phyloP scores from a whole-genome alignment of 805 yeast species.

The Brettanomyces bruxellensis region DNA sequence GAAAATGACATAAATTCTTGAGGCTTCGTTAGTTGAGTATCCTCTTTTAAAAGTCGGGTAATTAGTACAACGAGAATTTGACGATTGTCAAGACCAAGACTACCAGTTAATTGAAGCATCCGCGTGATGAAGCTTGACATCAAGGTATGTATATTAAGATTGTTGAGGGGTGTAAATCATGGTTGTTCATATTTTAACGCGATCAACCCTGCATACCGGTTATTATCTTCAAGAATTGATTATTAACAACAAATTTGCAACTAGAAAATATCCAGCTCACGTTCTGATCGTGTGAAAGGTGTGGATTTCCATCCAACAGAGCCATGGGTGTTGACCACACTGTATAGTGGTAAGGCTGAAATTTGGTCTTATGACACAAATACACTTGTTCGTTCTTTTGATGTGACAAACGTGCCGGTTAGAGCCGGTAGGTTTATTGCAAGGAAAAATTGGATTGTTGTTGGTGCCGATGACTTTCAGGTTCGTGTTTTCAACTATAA shows the following conservation, averaged over 20 bases:
- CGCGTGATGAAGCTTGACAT: slow-evolving; percentile 40
- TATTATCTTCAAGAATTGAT: not conserved
- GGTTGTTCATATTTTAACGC: not conserved
- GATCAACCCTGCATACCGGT: not conserved
- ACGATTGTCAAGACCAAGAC: not conserved
- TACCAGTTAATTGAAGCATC: not conserved
- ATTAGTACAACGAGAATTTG: no score
- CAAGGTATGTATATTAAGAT: slow-evolving; percentile 22
- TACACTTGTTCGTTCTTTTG: slow-evolving; percentile 76
- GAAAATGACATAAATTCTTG: no score
- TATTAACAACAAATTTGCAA: not conserved
- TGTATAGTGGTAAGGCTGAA: slow-evolving; percentile 83
- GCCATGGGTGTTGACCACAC: slow-evolving; percentile 92
- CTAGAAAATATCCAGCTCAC: slow-evolving; percentile 75
- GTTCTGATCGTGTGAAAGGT: slow-evolving; percentile 95
- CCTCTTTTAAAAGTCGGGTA: no score
- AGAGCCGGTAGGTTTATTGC: slow-evolving; percentile 94
- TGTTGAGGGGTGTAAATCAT: no score
- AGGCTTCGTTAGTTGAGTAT: no score
- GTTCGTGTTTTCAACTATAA: slow-evolving; percentile 89
- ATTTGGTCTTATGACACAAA: slow-evolving; percentile 91
- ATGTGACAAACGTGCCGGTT: slow-evolving; percentile 92
- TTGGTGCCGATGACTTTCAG: slow-evolving; percentile 94
- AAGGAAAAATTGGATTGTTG: slow-evolving; percentile 93
- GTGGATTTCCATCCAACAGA: slow-evolving; percentile 97